Conservation (phyloP, 805 yeast species). For the Komagataella pseudopastoris region DNA sequence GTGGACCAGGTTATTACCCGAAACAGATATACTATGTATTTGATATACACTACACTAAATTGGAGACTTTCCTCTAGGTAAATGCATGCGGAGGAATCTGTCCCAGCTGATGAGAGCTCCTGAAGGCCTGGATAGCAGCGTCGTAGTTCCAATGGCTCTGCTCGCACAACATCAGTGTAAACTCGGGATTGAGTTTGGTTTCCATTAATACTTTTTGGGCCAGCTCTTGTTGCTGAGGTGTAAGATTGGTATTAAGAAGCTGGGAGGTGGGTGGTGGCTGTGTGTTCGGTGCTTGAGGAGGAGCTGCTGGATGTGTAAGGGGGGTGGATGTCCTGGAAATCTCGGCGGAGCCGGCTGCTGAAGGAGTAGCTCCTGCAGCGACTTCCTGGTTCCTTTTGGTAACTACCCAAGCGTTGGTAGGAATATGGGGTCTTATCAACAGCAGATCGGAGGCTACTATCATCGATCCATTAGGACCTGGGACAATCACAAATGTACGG, state of each 20-base stretch:
- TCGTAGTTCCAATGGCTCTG: conserved; percentile 79
- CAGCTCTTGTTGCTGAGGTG: conserved; percentile 45
- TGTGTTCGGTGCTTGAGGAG: conserved; percentile 8
- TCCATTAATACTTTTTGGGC: conserved; percentile 52
- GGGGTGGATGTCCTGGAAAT: conserved; percentile 7
- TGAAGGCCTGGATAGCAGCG: conserved; percentile 56
- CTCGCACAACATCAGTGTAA: conserved; percentile 70
- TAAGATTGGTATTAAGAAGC: conserved; percentile 30
- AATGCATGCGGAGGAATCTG: conserved; percentile 46
- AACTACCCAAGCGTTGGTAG: conserved; percentile 40
- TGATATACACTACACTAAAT: not conserved
- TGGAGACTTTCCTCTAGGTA: conserved; percentile 5
- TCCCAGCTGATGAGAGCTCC: conserved; percentile 40
- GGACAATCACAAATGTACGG: conserved; percentile 65
- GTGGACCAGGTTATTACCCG: not conserved
- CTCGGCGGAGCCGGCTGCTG: conserved; percentile 5
- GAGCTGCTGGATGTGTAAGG: conserved; percentile 7
- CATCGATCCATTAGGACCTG: conserved; percentile 53
- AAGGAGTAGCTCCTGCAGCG: conserved; percentile 7
- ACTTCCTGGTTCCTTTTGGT: conserved; percentile 1
- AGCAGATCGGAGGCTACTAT: conserved; percentile 82
- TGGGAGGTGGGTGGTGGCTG: conserved; percentile 32
- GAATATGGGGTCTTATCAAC: conserved; percentile 47
- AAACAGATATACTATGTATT: not conserved
- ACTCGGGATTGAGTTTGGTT: conserved; percentile 69